These are phyloP conservation scores for Umbilicaria muhlenbergii DNA, from an alignment of 495 filamentous ascomycete genomes.

Conservation along the genomic window DNA sequence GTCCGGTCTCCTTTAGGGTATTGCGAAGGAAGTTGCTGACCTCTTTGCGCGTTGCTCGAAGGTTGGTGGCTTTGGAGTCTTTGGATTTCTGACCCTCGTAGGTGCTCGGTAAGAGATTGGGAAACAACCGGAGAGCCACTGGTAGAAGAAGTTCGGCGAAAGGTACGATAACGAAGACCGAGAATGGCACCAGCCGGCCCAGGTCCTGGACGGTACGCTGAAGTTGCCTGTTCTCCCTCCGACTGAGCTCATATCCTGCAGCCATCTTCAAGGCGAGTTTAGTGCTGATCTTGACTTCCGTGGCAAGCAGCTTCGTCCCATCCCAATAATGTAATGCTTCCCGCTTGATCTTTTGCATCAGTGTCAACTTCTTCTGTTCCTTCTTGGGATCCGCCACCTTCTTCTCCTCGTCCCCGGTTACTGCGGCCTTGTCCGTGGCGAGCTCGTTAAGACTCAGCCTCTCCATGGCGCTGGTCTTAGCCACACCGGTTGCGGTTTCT, in stretches of 20 bases:
- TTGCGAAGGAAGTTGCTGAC: slow-evolving; percentile 82
- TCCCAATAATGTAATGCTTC: slow-evolving; percentile 95
- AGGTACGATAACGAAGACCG: slow-evolving; percentile 90
- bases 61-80: slow-evolving; percentile 67
- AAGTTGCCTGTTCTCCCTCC: slow-evolving; percentile 76
- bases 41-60: slow-evolving; percentile 82
- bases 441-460: slow-evolving; percentile 28
- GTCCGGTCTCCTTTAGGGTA: slow-evolving; percentile 81
- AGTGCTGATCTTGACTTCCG: slow-evolving; percentile 83
- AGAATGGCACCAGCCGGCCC: slow-evolving; percentile 85
- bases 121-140: slow-evolving; percentile 84
- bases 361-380: slow-evolving; percentile 68
- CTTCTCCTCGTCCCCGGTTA: slow-evolving; percentile 30
- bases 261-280: slow-evolving; percentile 93
- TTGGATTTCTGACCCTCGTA: slow-evolving; percentile 86
- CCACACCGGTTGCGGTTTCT: slow-evolving; percentile 21
- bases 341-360: slow-evolving; percentile 85
- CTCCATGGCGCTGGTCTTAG: slow-evolving; percentile 30
- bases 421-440: slow-evolving; percentile 27
- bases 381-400: slow-evolving; percentile 52
- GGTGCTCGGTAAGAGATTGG: slow-evolving; percentile 90
- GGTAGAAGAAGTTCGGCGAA: slow-evolving; percentile 94
- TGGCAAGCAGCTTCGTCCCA: slow-evolving; percentile 91
- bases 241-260: slow-evolving; percentile 88
- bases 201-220: slow-evolving; percentile 88